Conservation (phyloP, 2,329 filamentous ascomycete species). For the Beauveria asiatica region DNA sequence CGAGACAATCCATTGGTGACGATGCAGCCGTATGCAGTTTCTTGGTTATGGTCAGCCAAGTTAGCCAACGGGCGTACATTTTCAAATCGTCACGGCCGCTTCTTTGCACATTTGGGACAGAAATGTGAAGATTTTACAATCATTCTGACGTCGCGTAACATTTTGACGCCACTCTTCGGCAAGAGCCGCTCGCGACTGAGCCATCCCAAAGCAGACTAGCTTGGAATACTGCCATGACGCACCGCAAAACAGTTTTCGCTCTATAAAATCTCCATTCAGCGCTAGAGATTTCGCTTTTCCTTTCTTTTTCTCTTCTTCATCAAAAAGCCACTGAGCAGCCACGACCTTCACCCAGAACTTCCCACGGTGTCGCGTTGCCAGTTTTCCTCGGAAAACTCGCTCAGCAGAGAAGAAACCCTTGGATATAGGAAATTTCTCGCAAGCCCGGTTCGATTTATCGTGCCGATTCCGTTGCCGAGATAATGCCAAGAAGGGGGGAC, state of each 20-base stretch:
- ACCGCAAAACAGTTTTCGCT: conserved; percentile 2
- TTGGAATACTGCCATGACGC: conserved; percentile 1
- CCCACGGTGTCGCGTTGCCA: conserved; percentile 56
- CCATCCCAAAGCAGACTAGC: conserved; percentile 5
- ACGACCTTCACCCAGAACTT: conserved; percentile 50
- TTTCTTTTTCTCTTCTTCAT: conserved; percentile 35
- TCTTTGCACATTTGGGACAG: too few relatives aligned
- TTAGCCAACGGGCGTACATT: too few relatives aligned
- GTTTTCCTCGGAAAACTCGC: conserved; percentile 39
- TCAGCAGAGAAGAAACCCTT: conserved; percentile 52
- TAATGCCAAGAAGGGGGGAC: conserved; percentile 55
- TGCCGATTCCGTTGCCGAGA: conserved; percentile 34
- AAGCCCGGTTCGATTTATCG: conserved; percentile 26
- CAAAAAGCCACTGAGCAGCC: conserved; percentile 58
- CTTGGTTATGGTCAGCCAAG: too few relatives aligned
- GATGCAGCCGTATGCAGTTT: too few relatives aligned
- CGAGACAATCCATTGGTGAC: too few relatives aligned
- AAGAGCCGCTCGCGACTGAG: too few relatives aligned
- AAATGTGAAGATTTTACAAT: too few relatives aligned
- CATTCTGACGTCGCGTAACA: too few relatives aligned
- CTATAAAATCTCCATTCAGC: not conserved
- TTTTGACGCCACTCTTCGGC: too few relatives aligned
- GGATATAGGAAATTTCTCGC: conserved; percentile 56
- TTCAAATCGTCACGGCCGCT: too few relatives aligned
- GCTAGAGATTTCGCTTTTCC: conserved; percentile 7